Conservation (phyloP, 305 asterid species). For the Lippia alba region DNA sequence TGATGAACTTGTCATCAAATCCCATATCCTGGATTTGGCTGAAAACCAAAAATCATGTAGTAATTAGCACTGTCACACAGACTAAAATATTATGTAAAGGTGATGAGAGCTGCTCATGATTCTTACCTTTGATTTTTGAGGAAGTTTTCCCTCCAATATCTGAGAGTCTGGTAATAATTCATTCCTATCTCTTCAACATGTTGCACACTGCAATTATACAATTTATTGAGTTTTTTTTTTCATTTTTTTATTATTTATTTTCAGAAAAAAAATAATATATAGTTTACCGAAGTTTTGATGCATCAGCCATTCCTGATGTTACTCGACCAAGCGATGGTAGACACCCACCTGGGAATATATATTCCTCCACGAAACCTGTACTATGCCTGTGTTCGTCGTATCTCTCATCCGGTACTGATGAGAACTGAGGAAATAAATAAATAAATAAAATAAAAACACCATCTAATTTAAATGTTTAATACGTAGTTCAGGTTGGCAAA, state of each 20-base stretch:
- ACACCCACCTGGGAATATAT: conserved; percentile 78
- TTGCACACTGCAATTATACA: conserved; percentile 55
- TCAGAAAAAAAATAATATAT: no score
- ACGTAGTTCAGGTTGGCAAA: background rate
- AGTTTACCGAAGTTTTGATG: conserved; percentile 62
- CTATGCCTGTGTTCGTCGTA: conserved; percentile 63
- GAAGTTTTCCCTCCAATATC: conserved; percentile 72
- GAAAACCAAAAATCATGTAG: background rate
- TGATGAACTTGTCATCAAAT: conserved; percentile 61
- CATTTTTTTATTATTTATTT: no score
- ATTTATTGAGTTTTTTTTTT: background rate
- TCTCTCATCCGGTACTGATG: conserved; percentile 62
- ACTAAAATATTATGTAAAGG: no score
- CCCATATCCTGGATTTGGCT: conserved; percentile 60
- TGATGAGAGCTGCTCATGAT: background rate
- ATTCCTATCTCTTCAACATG: conserved; percentile 72
- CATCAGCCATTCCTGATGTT: conserved; percentile 67
- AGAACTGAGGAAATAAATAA: conserved; percentile 40
- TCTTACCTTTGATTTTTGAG: conserved; percentile 54
- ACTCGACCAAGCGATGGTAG: conserved; percentile 62
- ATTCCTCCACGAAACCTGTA: conserved; percentile 64
- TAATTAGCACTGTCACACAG: background rate
- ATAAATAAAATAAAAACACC: no score
- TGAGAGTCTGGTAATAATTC: conserved; percentile 66
- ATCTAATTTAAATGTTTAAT: no score